Base-by-base conservation (phyloP, 2,329 filamentous ascomycete species). In the Ceratocystis albifundus region DNA sequence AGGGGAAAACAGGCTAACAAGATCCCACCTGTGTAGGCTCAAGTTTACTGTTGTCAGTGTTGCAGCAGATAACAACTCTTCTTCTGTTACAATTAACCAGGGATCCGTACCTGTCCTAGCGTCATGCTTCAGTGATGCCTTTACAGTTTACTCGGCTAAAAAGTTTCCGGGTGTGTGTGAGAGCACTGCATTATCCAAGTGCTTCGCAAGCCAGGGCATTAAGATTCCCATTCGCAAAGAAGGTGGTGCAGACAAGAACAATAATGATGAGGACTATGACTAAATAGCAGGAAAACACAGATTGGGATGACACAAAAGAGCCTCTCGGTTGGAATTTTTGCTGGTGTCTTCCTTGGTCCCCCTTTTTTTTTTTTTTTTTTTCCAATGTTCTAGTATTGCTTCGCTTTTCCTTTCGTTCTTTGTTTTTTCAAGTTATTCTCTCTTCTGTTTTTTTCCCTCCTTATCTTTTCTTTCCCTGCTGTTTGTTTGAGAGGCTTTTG, bases 141-240 rank as follows among this genome's bases (percentile, higher is more conserved):
- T 99, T 79, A 89, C 90, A 65, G 94, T 99, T 36, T 97, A 88
- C 76, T 96, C 90, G 1, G 94, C 94, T 61, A 99, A 99, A 81
- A 96, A 96, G 73, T 99, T 99, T 75, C 94, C 94, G 0, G 94
- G 94, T 50, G 94, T 99, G 0, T 96, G 96, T 67, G 93, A 97
- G 74, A 95, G 89, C 75, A 99, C 94, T 0, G 77, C 85, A 3
- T 78, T 97, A 20, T 96, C 92, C 80, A 96, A 95, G 75, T 89
- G 86, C 69, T 97, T 99, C 77, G 93, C 94, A 2, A 81, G 84
- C 1, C 94, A 99, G 73, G 94, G 94, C 28, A 96, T 96, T 76
- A 96, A 96, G 76, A 96, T 97, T 28, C 93, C 93, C 0, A 96
- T 97, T 65, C 81, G 93, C 25, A 96, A 96, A 76, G 93, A 96